Evolutionary conservation across 2,329 filamentous ascomycete species (phyloP).

Genomic region (Botrytis hyacinthi): DNA sequence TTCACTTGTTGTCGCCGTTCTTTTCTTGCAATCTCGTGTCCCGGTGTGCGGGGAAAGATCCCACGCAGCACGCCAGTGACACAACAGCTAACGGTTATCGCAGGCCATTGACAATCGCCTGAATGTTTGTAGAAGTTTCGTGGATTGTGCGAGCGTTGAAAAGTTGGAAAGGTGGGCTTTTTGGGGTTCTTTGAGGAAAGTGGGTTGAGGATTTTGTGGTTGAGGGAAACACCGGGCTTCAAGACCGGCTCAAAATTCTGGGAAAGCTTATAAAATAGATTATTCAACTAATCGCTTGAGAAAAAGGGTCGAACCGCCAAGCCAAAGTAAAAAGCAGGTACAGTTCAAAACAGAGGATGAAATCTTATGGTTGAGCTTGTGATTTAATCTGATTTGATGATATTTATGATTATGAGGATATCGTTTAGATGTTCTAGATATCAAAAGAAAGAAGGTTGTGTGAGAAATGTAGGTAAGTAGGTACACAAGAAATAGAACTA

Average conservation of each 20-base stretch:
- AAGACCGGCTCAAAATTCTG: slow-evolving; percentile 5
- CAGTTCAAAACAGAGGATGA: not conserved
- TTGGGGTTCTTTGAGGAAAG: slow-evolving; percentile 4
- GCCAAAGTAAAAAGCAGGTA: slow-evolving; percentile 9
- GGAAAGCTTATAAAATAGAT: slow-evolving; percentile 11
- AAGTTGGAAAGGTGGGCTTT: slow-evolving; percentile 14
- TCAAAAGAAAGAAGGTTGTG: not conserved
- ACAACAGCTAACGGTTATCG: slow-evolving; percentile 52
- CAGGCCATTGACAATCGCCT: slow-evolving; percentile 52
- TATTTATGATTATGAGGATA: not conserved
- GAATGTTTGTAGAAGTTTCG: slow-evolving; percentile 3
- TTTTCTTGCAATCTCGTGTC: slow-evolving; percentile 41
- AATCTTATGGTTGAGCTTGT: not conserved
- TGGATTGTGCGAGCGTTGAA: slow-evolving; percentile 2
- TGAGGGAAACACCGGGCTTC: not conserved
- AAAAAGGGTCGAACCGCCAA: slow-evolving; percentile 11
- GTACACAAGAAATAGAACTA: not conserved
- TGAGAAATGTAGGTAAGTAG: not conserved
- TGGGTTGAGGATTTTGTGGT: slow-evolving; percentile 14
- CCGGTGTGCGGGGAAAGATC: slow-evolving; percentile 58
- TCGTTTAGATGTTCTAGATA: not conserved
- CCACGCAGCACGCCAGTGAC: slow-evolving; percentile 57
- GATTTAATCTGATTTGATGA: not conserved
- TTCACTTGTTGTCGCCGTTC: slow-evolving; percentile 27
- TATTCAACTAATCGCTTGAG: slow-evolving; percentile 6